These are phyloP conservation scores for Magnaporthiopsis rhizophila DNA, from an alignment of 2,329 filamentous ascomycete species.

Conservation along the genomic window DNA sequence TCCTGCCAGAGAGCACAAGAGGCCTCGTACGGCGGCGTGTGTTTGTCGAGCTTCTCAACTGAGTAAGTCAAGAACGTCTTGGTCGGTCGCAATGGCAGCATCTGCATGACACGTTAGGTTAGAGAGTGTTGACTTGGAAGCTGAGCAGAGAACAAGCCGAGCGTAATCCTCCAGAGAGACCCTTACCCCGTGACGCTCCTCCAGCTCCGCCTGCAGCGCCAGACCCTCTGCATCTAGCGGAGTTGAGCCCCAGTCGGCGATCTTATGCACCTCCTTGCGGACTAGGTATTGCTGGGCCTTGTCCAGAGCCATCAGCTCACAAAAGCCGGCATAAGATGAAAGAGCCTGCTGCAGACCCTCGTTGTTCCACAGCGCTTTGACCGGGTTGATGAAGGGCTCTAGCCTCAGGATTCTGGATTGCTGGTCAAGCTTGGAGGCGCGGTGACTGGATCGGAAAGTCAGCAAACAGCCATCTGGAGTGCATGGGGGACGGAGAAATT, in stretches of 20 bases:
- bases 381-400: slow-evolving; percentile 70
- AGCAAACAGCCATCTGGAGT: slow-evolving; percentile 5
- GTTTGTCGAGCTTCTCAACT: slow-evolving; percentile 77
- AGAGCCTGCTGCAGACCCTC: slow-evolving; percentile 59
- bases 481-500: not conserved
- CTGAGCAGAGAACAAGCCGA: not conserved
- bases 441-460: slow-evolving; percentile 49
- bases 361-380: slow-evolving; percentile 73
- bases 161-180: slow-evolving; percentile 2
- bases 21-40: slow-evolving; percentile 63
- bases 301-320: slow-evolving; percentile 67
- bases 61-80: slow-evolving; percentile 91
- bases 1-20: slow-evolving; percentile 81
- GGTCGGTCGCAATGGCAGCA: slow-evolving; percentile 73
- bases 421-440: slow-evolving; percentile 66
- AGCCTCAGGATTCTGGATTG: slow-evolving; percentile 65
- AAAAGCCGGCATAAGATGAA: slow-evolving; percentile 72
- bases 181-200: slow-evolving; percentile 61
- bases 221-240: slow-evolving; percentile 73
- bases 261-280: slow-evolving; percentile 57
- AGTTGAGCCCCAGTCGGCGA: slow-evolving; percentile 75
- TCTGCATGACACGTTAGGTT: slow-evolving; percentile 28
- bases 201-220: slow-evolving; percentile 68
- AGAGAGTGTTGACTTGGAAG: not conserved
- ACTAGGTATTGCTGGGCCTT: slow-evolving; percentile 75